Conservation (phyloP, 2,329 filamentous ascomycete species). For the Didymella pomorum region DNA sequence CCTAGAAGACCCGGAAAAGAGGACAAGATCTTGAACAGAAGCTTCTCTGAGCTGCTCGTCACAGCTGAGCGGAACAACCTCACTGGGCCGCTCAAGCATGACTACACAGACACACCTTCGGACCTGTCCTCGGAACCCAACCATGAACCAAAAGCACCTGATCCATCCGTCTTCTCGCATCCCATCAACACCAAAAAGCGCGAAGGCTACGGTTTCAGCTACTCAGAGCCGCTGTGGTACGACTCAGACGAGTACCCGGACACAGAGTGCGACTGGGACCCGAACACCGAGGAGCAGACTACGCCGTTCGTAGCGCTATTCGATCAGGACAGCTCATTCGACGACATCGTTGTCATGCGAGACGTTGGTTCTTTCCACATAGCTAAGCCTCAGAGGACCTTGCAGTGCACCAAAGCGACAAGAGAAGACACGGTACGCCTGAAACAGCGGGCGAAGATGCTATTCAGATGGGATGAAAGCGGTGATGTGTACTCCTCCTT, state of each 20-base stretch:
- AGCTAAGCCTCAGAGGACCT: conserved; percentile 24
- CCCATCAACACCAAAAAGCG: conserved; percentile 28
- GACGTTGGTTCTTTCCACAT: conserved; percentile 32
- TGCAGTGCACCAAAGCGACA: conserved; percentile 37
- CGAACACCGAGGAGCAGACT: conserved; percentile 12
- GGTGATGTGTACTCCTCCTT: conserved; percentile 26
- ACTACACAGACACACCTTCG: conserved; percentile 12
- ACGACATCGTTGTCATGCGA: conserved; percentile 36
- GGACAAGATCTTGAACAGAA: conserved; percentile 15
- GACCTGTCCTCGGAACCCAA: conserved; percentile 12
- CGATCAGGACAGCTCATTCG: conserved; percentile 29
- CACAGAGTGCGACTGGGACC: conserved; percentile 30
- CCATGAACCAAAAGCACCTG: conserved; percentile 12
- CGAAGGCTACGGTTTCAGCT: conserved; percentile 39
- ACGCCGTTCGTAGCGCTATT: conserved; percentile 1
- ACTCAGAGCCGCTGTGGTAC: conserved; percentile 30
- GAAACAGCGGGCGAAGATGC: conserved; percentile 26
- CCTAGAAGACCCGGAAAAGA: conserved; percentile 8
- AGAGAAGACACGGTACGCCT: conserved; percentile 30
- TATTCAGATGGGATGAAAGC: conserved; percentile 33
- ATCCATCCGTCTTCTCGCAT: conserved; percentile 22
- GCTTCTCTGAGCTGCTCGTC: conserved; percentile 18
- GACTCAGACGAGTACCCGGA: conserved; percentile 38
- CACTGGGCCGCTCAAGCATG: conserved; percentile 10
- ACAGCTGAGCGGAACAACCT: conserved; percentile 15